Evolutionary conservation across 805 yeast genomes (phyloP).

Genomic region (Candida pini): DNA sequence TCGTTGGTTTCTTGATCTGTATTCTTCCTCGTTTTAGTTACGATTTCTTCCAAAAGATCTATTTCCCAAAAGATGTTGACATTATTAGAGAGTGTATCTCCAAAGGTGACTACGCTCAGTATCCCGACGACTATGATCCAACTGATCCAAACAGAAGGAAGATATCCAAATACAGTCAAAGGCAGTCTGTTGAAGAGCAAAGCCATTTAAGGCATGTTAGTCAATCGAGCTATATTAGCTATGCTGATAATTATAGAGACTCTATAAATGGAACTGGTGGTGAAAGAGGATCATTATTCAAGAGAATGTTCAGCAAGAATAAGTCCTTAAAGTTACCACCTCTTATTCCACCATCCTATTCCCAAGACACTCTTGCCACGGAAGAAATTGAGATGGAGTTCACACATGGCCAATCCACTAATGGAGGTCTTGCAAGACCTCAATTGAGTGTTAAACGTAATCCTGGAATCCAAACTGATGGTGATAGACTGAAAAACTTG

Average conservation of each 20-base stretch:
- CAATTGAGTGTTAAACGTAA: slow-evolving; percentile 22
- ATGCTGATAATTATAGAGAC: slow-evolving; percentile 24
- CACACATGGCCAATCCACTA: slow-evolving; percentile 13
- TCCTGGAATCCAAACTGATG: slow-evolving; percentile 16
- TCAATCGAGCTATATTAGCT: slow-evolving; percentile 7
- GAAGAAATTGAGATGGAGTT: slow-evolving; percentile 48
- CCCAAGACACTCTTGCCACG: slow-evolving; percentile 34
- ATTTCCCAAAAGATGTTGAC: slow-evolving; percentile 62
- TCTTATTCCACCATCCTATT: slow-evolving; percentile 28
- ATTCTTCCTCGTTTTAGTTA: slow-evolving; percentile 61
- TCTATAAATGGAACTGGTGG: slow-evolving; percentile 30
- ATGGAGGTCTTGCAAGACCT: slow-evolving; percentile 31
- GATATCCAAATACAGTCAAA: slow-evolving; percentile 40
- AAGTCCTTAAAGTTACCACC: slow-evolving; percentile 18
- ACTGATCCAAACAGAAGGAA: slow-evolving; percentile 65
- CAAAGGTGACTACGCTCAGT: slow-evolving; percentile 61
- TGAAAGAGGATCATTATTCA: slow-evolving; percentile 34
- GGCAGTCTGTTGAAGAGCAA: slow-evolving; percentile 25
- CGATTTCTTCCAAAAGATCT: slow-evolving; percentile 49
- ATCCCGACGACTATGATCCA: slow-evolving; percentile 69
- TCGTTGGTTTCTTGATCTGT: slow-evolving; percentile 59
- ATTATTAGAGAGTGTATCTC: slow-evolving; percentile 66
- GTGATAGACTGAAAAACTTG: slow-evolving; percentile 16
- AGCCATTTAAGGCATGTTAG: slow-evolving; percentile 10
- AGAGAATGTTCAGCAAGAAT: slow-evolving; percentile 30